Evolutionary conservation across 331 rosid species (phyloP).

Genomic region (Acacia concinna): DNA sequence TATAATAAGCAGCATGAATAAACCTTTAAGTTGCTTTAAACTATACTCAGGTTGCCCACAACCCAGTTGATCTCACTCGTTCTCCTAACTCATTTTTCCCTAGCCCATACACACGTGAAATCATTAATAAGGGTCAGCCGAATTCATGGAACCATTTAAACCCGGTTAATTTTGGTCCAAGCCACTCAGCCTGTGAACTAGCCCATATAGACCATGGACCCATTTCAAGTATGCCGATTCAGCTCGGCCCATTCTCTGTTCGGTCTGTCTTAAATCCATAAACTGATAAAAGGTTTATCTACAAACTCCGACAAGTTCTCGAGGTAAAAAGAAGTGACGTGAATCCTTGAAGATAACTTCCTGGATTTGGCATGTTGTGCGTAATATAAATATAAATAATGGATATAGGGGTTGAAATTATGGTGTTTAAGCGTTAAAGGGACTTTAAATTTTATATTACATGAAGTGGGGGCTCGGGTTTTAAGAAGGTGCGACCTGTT

Average conservation of each 20-base stretch:
- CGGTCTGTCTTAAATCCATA: neutral
- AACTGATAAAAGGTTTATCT: too few relatives aligned
- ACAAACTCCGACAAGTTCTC: neutral
- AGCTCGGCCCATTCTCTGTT: neutral
- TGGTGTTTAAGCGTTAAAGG: neutral
- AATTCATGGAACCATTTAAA: neutral
- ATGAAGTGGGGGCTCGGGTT: neutral
- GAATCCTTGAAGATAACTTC: neutral
- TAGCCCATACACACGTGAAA: neutral
- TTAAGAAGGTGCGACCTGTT: neutral
- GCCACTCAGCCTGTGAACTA: neutral
- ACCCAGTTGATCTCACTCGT: neutral
- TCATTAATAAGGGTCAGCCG: neutral
- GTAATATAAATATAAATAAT: neutral
- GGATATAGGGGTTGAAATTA: neutral
- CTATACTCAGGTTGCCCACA: too few relatives aligned
- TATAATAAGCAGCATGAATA: too few relatives aligned
- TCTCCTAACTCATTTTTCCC: neutral
- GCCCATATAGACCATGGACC: neutral
- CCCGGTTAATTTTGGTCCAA: neutral
- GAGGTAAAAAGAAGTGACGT: neutral
- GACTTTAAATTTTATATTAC: neutral
- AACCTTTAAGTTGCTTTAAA: too few relatives aligned
- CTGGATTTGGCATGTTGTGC: neutral
- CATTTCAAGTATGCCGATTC: neutral